Evolutionary conservation across 2,329 filamentous ascomycete genomes (phyloP).

Genomic region (Ilyonectria robusta): DNA sequence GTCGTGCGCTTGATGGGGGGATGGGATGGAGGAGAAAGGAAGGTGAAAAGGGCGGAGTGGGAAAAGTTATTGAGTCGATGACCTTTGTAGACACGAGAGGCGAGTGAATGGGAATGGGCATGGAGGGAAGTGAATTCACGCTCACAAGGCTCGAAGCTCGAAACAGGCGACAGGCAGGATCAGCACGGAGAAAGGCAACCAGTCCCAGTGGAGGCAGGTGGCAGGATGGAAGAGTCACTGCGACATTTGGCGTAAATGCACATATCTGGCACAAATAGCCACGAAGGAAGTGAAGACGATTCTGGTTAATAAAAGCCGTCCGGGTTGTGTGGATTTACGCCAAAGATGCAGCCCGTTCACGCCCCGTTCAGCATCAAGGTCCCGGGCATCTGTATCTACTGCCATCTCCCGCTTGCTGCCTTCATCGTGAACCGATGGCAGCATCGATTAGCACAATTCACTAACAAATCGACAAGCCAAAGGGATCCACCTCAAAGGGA

Average conservation of each 20-base stretch:
- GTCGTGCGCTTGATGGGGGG: slow-evolving; percentile 2
- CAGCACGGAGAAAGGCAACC: background rate
- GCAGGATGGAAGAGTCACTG: background rate
- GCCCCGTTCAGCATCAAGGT: background rate
- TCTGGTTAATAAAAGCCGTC: background rate
- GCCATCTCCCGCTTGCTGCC: background rate
- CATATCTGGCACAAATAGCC: background rate
- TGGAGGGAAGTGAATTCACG: slow-evolving; percentile 7
- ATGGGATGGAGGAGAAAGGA: background rate
- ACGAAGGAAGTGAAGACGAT: background rate
- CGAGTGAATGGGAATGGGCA: background rate
- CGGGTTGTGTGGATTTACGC: background rate
- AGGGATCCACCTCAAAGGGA: slow-evolving; percentile 15
- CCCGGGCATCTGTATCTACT: background rate
- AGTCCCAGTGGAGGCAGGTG: background rate
- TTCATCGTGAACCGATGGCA: slow-evolving; percentile 2
- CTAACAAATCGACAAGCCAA: background rate
- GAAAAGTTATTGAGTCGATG: background rate
- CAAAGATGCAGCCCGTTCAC: background rate
- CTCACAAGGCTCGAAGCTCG: background rate
- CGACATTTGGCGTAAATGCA: background rate
- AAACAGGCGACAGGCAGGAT: slow-evolving; percentile 1
- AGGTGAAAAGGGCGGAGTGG: background rate
- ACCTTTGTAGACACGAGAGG: background rate
- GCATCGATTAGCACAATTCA: slow-evolving; percentile 3